Evolutionary conservation across 2,329 filamentous ascomycete species (phyloP), one percentile per base, ranked within the genome.

Genomic region (Coniochaeta ligniaria): DNA sequence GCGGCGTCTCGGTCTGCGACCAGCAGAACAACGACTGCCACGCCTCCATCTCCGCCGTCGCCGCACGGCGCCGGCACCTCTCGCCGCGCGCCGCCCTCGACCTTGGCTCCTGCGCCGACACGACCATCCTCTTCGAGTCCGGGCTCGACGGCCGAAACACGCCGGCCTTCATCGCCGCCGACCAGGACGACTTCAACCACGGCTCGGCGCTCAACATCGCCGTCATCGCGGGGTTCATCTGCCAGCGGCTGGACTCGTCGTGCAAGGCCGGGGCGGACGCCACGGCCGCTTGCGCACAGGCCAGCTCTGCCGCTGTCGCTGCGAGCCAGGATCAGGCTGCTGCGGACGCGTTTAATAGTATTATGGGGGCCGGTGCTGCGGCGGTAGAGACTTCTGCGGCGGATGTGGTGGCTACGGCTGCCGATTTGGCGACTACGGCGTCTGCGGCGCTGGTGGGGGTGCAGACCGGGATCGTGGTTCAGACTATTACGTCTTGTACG

Each of bases 151-250:
- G 77, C 57, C 77, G 78, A 62, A 72, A 71, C 38, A 70, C 75
- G 28, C 65, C 71, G 28, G 72, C 75, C 17, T 81, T 80, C 63
- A 71, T 76, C 65, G 72, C 78, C 41, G 68, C 68, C 11, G 74
- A 80, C 68, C 66, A 73, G 62, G 64, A 64, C 31, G 72, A 72
- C 64, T 81, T 78, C 69, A 75, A 73, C 67, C 79, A 81, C 66
- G 77, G 78, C 59, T 78, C 75, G 6, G 78, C 78, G 7, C 68
- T 75, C 47, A 76, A 76, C 66, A 80, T 81, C 66, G 72, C 67
- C 54, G 71, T 80, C 66, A 78, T 81, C 64, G 73, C 78, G 16
- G 68, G 71, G 54, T 81, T 82, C 69, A 78, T 81, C 69, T 81
- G 78, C 71, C 68, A 72, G 60, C 76, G 76, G 60, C 68, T 79